phyloP scores from a whole-genome alignment of 495 filamentous ascomycete species.

The Tetracladium setigerum region DNA sequence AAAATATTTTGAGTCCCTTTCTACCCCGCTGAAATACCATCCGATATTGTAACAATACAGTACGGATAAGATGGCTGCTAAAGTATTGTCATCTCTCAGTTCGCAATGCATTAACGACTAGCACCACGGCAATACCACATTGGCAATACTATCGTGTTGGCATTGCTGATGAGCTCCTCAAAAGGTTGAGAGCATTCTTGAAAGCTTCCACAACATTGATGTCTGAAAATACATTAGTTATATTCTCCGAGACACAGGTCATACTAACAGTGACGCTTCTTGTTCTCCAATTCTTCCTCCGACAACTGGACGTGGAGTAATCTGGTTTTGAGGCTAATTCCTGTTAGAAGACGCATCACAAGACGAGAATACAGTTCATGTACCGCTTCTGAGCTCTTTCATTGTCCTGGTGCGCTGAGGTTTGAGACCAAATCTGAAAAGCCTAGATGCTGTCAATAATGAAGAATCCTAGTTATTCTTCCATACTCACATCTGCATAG shows the following conservation, averaged over 20 bases:
- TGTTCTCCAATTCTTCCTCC: constrained; percentile 59
- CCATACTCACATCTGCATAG: constrained; percentile 46
- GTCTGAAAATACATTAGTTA: constrained; percentile 37
- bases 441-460: constrained; percentile 34
- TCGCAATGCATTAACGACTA: too few species aligned
- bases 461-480: background rate
- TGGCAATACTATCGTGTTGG: background rate
- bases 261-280: constrained; percentile 64
- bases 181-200: constrained; percentile 64
- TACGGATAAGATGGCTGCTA: too few species aligned
- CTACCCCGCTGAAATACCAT: too few species aligned
- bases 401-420: constrained; percentile 58
- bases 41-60: too few species aligned
- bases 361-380: constrained; percentile 3
- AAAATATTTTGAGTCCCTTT: too few species aligned
- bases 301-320: constrained; percentile 63
- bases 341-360: background rate
- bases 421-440: constrained; percentile 63
- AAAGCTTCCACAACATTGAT: constrained; percentile 73
- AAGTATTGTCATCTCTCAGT: too few species aligned
- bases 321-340: constrained; percentile 61
- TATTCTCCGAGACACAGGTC: background rate
- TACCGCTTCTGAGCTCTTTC: constrained; percentile 63
- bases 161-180: constrained; percentile 28
- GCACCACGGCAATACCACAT: too few species aligned